These are phyloP conservation scores for Phycomyces blakesleeanus DNA, from an alignment of 192 early-diverging fungal genomes.

Conservation along the genomic window DNA sequence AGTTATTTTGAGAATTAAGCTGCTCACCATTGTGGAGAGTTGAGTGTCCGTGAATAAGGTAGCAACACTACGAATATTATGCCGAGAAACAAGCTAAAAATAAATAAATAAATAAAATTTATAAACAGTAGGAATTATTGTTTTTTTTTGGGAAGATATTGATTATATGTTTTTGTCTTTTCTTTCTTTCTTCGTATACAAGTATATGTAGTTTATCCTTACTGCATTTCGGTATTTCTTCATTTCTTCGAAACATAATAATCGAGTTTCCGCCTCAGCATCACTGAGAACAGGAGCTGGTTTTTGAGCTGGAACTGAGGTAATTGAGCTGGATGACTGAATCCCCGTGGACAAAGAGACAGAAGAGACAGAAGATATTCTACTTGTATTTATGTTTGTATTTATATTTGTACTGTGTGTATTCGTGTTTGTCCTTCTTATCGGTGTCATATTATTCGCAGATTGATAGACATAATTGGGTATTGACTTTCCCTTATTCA, in stretches of 20 bases:
- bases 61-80: background rate
- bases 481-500: no score
- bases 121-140: no score
- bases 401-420: background rate
- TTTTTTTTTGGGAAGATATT: no score
- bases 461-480: background rate
- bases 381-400: no score
- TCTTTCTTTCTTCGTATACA: background rate
- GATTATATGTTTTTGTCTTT: background rate
- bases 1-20: no score
- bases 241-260: background rate
- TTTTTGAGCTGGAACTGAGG: background rate
- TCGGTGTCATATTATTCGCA: background rate
- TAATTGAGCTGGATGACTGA: background rate
- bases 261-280: no score
- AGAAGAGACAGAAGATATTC: background rate
- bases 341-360: background rate
- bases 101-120: background rate
- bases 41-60: slow-evolving; percentile 21
- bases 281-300: no score
- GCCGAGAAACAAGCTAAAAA: slow-evolving; percentile 4
- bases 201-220: background rate
- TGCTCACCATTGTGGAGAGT: slow-evolving; percentile 16
- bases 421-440: background rate
- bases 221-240: background rate